A percentile compares a stretch with the other conserved stretches of the same genome.
Evolutionary conservation across 345 rosid species (phyloP).

Genomic region (Gynandropsis gynandra): DNA sequence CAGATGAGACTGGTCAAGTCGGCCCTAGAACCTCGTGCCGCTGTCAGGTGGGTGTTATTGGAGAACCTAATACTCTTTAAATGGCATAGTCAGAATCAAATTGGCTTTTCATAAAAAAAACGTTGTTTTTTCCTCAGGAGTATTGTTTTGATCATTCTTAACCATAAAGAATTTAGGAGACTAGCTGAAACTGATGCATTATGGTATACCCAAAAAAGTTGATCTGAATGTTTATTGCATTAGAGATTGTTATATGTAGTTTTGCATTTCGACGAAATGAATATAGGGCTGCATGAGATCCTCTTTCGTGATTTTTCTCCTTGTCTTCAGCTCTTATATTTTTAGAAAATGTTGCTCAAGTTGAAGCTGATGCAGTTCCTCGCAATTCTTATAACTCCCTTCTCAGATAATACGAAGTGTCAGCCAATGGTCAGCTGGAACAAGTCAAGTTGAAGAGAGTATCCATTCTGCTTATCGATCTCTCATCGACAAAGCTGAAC

Average conservation of each 20-base stretch:
- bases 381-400: slow-evolving; percentile 17
- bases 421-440: slow-evolving; percentile 99
- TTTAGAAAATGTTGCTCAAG: slow-evolving; percentile 3
- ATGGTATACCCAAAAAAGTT: too few species aligned
- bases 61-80: background rate
- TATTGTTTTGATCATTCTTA: background rate
- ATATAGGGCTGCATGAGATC: slow-evolving; percentile 10
- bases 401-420: slow-evolving; percentile 94
- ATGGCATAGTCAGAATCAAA: too few species aligned
- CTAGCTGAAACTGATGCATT: background rate
- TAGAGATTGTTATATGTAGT: too few species aligned
- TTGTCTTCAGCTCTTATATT: slow-evolving; percentile 13
- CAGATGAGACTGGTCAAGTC: slow-evolving; percentile 70
- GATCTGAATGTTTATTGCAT: too few species aligned
- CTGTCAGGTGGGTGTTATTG: slow-evolving; percentile 80
- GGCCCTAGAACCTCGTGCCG: slow-evolving; percentile 86
- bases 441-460: slow-evolving; percentile 93
- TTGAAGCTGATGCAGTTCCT: background rate
- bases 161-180: background rate
- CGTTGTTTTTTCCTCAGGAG: background rate
- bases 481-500: slow-evolving; percentile 95
- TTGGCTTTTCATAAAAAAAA: too few species aligned
- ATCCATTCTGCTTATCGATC: slow-evolving; percentile 89
- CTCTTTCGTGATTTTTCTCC: slow-evolving; percentile 13
- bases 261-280: too few species aligned